Base-by-base conservation (phyloP, 1,284 basidiomycete genomes). In the Phylloporus sp. region DNA sequence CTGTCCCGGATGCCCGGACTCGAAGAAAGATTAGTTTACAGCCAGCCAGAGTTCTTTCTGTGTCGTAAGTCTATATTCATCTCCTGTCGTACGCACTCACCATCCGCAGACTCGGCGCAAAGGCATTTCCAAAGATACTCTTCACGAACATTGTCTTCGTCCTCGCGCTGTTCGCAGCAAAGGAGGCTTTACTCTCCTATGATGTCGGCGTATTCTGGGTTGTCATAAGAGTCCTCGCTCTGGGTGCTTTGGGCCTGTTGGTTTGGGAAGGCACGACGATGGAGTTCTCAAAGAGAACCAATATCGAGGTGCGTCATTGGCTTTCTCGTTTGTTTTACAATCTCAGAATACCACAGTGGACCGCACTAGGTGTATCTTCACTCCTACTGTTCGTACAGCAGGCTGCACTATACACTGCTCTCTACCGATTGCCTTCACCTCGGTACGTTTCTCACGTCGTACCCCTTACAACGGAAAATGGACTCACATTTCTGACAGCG, bases 181-280 rank as follows among this genome's bases (percentile, higher is more conserved):
- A 91, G 78, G 89, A 89, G 72, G 88, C 87, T 81, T 77, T 92
- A 5, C 80, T 93, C 60, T 82, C 86, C 29, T 84, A 85, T 60
- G 88, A 92, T 78, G 85, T 90, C 27, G 90, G 90, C 17, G 86
- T 91, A 10, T 90, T 92, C 75, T 93, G 91, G 92, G 82, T 91
- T 27, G 82, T 90, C 39, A 89, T 92, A 80, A 82, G 91, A 69
- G 84, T 91, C 56, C 81, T 93, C 63, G 90, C 89, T 6, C 88
- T 88, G 71, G 89, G 87, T 43, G 90, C 86, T 29, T 73, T 92
- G 62, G 88, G 86, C 27, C 84, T 87, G 57, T 69, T 91, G 43
- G 77, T 86, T 20, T 89, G 90, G 88, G 88, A 89, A 69, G 84
- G 78, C 2, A 71, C 82, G 58, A 87, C 85, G 0, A 85, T 86